Conservation (phyloP, 768 basidiomycete genomes). For the Lyophyllum atratum region DNA sequence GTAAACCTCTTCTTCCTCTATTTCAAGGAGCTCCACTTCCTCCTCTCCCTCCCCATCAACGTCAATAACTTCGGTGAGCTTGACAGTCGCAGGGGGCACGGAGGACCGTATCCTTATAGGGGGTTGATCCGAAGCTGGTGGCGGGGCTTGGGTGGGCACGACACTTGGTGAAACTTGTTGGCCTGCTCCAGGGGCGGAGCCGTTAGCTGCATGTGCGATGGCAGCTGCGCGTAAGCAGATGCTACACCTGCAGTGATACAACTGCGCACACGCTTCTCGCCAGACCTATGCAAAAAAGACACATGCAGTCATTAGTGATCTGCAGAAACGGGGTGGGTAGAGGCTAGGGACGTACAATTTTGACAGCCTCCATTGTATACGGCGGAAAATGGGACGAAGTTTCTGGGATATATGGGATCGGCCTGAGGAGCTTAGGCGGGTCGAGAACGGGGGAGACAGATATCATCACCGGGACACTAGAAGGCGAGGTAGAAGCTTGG, state of each 20-base stretch:
- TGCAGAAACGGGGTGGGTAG: background rate
- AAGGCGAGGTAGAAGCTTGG: slow-evolving; percentile 8
- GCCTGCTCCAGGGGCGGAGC: slow-evolving; percentile 25
- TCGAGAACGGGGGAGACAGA: slow-evolving; percentile 63
- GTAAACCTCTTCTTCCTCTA: slow-evolving; percentile 21
- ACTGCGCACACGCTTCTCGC: slow-evolving; percentile 71
- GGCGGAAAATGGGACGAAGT: slow-evolving; percentile 55
- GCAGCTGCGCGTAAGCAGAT: slow-evolving; percentile 71
- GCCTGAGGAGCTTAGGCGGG: slow-evolving; percentile 58
- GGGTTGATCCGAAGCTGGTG: background rate
- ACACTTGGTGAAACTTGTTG: slow-evolving; percentile 11
- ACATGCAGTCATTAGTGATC: slow-evolving; percentile 11
- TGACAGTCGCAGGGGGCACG: slow-evolving; percentile 5
- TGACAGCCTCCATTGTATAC: slow-evolving; percentile 61
- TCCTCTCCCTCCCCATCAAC: slow-evolving; percentile 26
- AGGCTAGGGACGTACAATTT: slow-evolving; percentile 42
- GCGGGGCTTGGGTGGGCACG: slow-evolving; percentile 3
- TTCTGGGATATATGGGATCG: slow-evolving; percentile 70
- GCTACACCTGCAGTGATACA: slow-evolving; percentile 74
- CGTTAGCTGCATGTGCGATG: slow-evolving; percentile 46
- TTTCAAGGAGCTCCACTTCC: slow-evolving; percentile 21
- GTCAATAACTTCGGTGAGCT: slow-evolving; percentile 8
- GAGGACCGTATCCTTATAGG: background rate
- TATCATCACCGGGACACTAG: slow-evolving; percentile 28
- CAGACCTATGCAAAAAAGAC: slow-evolving; percentile 48